A percentile compares a stretch with the other conserved stretches of the same genome.
These are phyloP conservation scores for Leishmania braziliensis DNA, from an alignment of 208 protist species.

Conservation along the genomic window DNA sequence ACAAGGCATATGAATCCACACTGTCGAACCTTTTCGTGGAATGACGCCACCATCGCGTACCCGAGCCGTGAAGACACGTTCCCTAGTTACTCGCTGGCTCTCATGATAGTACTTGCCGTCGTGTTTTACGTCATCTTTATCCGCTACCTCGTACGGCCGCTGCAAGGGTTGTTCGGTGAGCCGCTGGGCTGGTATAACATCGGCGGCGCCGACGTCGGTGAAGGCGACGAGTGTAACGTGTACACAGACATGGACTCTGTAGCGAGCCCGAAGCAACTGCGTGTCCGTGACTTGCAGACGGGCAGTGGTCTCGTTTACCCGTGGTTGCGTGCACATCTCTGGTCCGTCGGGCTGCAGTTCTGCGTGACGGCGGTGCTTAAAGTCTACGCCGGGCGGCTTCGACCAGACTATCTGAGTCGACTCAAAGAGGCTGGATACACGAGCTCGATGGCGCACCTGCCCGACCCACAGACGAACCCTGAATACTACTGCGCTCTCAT, in stretches of 20 bases:
- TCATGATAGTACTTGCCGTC: slow-evolving; percentile 43
- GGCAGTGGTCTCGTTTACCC: slow-evolving; percentile 40
- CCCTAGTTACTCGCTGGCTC: slow-evolving; percentile 52
- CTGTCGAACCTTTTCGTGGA: slow-evolving; percentile 78
- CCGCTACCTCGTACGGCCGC: slow-evolving; percentile 32
- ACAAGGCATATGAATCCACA: slow-evolving; percentile 29
- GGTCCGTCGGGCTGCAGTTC: slow-evolving; percentile 41
- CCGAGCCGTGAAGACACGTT: slow-evolving; percentile 56
- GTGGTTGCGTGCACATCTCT: slow-evolving; percentile 65
- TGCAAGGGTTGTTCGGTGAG: slow-evolving; percentile 31
- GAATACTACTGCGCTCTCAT: slow-evolving; percentile 67
- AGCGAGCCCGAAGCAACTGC: slow-evolving; percentile 14
- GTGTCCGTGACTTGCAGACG: slow-evolving; percentile 25
- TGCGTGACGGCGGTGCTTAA: slow-evolving; percentile 57
- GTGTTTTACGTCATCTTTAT: slow-evolving; percentile 49
- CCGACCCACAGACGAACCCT: slow-evolving; percentile 38
- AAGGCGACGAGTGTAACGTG: neutral
- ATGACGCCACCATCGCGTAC: slow-evolving; percentile 69
- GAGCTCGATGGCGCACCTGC: slow-evolving; percentile 9
- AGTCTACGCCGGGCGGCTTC: slow-evolving; percentile 87
- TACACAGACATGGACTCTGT: neutral
- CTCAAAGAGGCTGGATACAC: slow-evolving; percentile 55
- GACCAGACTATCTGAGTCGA: slow-evolving; percentile 88
- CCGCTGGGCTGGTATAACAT: slow-evolving; percentile 31
- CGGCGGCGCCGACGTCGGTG: neutral